Conservation (phyloP, 225 moss, liverwort and hornwort genomes). For the Bryum argenteum region DNA sequence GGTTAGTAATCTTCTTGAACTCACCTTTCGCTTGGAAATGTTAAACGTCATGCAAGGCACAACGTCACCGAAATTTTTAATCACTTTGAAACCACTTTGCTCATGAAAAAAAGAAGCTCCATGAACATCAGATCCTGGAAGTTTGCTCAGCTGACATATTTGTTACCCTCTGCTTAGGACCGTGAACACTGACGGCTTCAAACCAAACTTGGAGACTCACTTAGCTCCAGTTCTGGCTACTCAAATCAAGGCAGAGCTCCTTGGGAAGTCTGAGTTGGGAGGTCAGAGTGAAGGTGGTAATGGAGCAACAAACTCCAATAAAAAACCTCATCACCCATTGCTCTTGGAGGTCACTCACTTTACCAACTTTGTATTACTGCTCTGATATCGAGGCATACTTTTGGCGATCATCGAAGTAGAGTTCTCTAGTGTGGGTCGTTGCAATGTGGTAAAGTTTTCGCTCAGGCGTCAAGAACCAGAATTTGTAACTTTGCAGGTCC, state of each 20-base stretch:
- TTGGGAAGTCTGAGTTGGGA: slow-evolving; percentile 54
- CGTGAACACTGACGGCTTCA: slow-evolving; percentile 76
- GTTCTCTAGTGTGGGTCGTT: slow-evolving; percentile 9
- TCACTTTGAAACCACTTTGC: slow-evolving; percentile 8
- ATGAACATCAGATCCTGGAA: slow-evolving; percentile 12
- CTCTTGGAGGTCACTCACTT: slow-evolving; percentile 67
- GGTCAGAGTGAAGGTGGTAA: slow-evolving; percentile 58
- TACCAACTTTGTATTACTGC: slow-evolving; percentile 19
- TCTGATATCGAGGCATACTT: slow-evolving; percentile 22
- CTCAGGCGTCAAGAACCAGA: slow-evolving; percentile 15
- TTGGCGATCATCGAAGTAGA: slow-evolving; percentile 15
- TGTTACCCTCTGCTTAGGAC: slow-evolving; percentile 46
- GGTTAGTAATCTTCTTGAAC: slow-evolving; percentile 34
- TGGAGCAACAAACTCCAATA: slow-evolving; percentile 65
- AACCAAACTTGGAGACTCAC: slow-evolving; percentile 83
- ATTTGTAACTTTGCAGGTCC: slow-evolving; percentile 57
- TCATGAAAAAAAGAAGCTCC: slow-evolving; percentile 7
- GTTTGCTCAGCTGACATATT: slow-evolving; percentile 16
- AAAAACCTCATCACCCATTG: slow-evolving; percentile 79
- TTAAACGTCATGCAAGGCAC: not conserved
- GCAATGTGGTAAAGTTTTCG: not conserved
- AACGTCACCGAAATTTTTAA: slow-evolving; percentile 1
- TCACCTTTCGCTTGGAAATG: slow-evolving; percentile 7
- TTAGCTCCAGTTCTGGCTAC: slow-evolving; percentile 85
- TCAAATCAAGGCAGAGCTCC: slow-evolving; percentile 71